Conservation (phyloP, 2,329 filamentous ascomycete genomes). For the Cyanodermella asteris region DNA sequence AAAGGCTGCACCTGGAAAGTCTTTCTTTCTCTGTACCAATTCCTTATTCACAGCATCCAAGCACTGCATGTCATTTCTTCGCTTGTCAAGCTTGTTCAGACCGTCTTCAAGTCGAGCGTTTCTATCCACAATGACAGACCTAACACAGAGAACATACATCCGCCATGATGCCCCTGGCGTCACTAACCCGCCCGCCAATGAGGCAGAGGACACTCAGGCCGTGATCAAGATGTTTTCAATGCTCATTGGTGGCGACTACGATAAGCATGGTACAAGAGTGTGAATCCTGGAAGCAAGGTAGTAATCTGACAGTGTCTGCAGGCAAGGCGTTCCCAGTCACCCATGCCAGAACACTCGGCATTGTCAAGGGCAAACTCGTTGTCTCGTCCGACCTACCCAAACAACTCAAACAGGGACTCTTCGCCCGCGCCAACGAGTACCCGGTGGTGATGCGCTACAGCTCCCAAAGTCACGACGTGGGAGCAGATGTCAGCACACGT, state of each 20-base stretch:
- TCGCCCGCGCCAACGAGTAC: constrained; percentile 13
- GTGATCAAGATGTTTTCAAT: constrained; percentile 25
- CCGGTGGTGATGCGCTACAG: constrained; percentile 17
- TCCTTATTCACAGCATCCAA: too few species aligned
- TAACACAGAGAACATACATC: constrained; percentile 15
- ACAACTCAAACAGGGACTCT: constrained; percentile 23
- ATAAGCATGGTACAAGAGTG: constrained; percentile 23
- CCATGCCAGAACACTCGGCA: constrained; percentile 25
- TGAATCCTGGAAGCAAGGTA: too few species aligned
- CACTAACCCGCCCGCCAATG: constrained; percentile 17
- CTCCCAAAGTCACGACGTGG: constrained; percentile 17
- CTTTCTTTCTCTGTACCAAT: too few species aligned
- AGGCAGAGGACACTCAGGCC: constrained; percentile 23
- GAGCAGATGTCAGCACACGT: constrained; percentile 13
- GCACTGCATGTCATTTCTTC: too few species aligned
- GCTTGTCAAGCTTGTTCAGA: too few species aligned
- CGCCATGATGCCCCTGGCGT: constrained; percentile 20
- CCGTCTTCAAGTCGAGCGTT: too few species aligned
- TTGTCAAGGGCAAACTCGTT: constrained; percentile 25
- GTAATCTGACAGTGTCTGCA: too few species aligned
- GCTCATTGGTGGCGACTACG: too few species aligned
- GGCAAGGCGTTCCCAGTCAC: constrained; percentile 14
- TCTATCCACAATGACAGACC: too few species aligned
- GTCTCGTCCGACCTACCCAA: constrained; percentile 20
- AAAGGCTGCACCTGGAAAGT: too few species aligned